Evolutionary conservation across 257 asterid species (phyloP), one percentile per base, ranked within the genome.

Genomic region (Prunella vulgaris): DNA sequence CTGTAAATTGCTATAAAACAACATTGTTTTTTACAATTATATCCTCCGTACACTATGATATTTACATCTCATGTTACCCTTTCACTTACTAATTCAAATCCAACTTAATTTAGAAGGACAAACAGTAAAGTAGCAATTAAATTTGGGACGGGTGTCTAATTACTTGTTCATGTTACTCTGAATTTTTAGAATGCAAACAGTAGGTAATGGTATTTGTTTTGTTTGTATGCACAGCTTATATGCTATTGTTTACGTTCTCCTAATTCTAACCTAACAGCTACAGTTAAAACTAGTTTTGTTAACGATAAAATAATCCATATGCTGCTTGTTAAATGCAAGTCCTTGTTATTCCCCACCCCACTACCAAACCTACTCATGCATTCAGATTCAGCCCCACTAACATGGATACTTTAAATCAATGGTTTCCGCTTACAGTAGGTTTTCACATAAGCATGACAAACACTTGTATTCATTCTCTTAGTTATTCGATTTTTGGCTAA

Each of bases 371-470:
- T n/a, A n/a, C 20, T 63, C 48, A 15, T 42, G 46, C 48, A 32
- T 4, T 32, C 37, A 32, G 37, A 64, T 63, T 59, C 48, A 61
- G 30, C 57, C 48, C 58, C 35, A 61, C 64, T 46, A 28, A 5
- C 30, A 5, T 58, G 54, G 52, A 10, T 14, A 6, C 9, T 63
- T 37, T 46, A 57, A n/a, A 35, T 51, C 60, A 17, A 52, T 62
- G 57, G 5, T 25, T 25, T 59, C 46, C 15, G 27, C 56, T 44
- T 64, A 42, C 40, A 17, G 17, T 24, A 68, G 37, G 64, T n/a
- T 64, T 70, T 74, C 64, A 60, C 38, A 44, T 56, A 57, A 64
- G 54, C 48, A 20, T 20, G 54, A 22, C 69, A 37, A 73, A 38
- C 66, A 46, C 17, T 24, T 9, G 5, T 48, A 35, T 63, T 37